These are phyloP conservation scores for Microbotryum scabiosae DNA, from an alignment of 1,284 basidiomycete genomes.

Conservation along the genomic window DNA sequence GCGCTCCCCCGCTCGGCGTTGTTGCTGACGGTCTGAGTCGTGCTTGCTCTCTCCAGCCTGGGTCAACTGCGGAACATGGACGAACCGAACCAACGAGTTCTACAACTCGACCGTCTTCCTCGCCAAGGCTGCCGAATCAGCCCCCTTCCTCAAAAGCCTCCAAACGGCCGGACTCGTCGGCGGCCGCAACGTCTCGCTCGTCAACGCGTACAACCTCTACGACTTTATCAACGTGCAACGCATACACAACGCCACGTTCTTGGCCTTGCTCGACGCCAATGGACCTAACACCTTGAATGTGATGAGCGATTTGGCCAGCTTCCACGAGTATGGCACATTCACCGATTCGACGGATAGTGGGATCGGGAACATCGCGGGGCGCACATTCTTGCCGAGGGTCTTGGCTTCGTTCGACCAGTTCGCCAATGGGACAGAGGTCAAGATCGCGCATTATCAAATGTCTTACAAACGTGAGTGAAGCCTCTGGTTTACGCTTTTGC, in stretches of 20 bases:
- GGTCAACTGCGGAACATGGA: conserved; percentile 38
- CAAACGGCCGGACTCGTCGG: conserved; percentile 54
- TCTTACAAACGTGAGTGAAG: conserved; percentile 9
- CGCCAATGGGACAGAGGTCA: conserved; percentile 61
- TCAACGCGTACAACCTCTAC: conserved; percentile 60
- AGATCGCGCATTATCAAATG: conserved; percentile 55
- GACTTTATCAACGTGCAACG: conserved; percentile 43
- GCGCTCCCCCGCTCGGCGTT: no score
- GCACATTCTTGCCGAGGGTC: conserved; percentile 63
- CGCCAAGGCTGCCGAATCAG: conserved; percentile 47
- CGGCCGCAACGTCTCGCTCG: conserved; percentile 55
- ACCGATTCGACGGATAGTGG: conserved; percentile 53
- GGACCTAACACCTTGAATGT: conserved; percentile 1
- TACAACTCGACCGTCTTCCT: conserved; percentile 49
- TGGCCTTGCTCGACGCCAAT: conserved; percentile 57
- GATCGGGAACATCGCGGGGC: conserved; percentile 73
- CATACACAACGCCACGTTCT: conserved; percentile 67
- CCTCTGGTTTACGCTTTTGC: neutral
- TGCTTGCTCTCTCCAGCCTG: conserved; percentile 2
- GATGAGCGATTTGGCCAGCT: conserved; percentile 37
- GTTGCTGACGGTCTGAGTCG: no score
- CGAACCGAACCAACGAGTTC: conserved; percentile 24
- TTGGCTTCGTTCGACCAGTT: conserved; percentile 61
- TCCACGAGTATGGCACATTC: conserved; percentile 69
- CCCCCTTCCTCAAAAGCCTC: conserved; percentile 57